A percentile compares a stretch with the other conserved stretches of the same genome.
These are phyloP conservation scores for Penicillium vulpinum DNA, from an alignment of 2,329 filamentous ascomycete genomes.

Conservation along the genomic window DNA sequence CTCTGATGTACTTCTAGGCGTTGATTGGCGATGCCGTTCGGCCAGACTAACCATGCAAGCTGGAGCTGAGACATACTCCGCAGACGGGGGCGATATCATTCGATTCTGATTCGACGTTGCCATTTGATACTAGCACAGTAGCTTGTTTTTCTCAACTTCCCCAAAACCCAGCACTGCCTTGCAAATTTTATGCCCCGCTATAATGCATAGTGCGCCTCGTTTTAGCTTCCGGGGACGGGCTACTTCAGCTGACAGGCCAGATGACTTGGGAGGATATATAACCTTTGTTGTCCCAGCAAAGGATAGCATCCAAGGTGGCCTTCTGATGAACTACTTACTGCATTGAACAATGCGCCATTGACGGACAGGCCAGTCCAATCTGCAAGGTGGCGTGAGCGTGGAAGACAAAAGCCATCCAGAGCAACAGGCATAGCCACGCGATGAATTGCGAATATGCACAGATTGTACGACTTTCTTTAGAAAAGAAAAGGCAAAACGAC, in stretches of 20 bases:
- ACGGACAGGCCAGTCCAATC: background rate
- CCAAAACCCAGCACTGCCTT: background rate
- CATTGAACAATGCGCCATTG: background rate
- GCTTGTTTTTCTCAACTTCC: slow-evolving; percentile 5
- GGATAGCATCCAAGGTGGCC: background rate
- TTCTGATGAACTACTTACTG: background rate
- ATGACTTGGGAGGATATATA: background rate
- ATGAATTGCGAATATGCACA: background rate
- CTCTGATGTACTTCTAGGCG: background rate
- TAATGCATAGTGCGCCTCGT: background rate
- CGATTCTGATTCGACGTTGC: slow-evolving; percentile 1
- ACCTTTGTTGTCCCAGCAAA: background rate
- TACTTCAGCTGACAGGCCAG: background rate
- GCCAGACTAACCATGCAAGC: slow-evolving; percentile 10
- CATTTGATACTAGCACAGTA: background rate
- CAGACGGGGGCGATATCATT: background rate
- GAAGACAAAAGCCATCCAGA: background rate
- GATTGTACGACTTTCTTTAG: background rate
- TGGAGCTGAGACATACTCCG: slow-evolving; percentile 7
- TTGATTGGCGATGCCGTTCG: slow-evolving; percentile 17
- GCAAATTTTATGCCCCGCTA: background rate
- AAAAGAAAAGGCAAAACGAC: background rate
- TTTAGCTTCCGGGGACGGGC: background rate
- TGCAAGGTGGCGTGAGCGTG: background rate
- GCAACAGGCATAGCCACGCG: background rate